Percentiles rank a stretch among this genome's conserved stretches.
Conservation (phyloP, 2,329 filamentous ascomycete genomes). For the Chaetomium olivaceum region DNA sequence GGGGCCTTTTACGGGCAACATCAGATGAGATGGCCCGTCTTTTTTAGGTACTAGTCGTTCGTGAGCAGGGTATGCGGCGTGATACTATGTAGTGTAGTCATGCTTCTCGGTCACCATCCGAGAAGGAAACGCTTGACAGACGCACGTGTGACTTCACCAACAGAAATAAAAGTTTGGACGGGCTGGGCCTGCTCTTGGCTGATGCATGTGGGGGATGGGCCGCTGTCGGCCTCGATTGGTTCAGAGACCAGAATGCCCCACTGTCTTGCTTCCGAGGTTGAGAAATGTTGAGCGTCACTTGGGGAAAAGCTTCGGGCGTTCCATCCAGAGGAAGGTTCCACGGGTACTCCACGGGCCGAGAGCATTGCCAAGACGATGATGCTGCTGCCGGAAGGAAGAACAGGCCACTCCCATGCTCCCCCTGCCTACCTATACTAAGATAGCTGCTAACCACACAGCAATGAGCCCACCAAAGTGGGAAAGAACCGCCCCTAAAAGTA, state of each 20-base stretch:
- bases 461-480: too few relatives aligned
- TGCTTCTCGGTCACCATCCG: background rate
- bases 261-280: constrained; percentile 12
- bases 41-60: background rate
- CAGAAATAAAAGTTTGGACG: constrained; percentile 6
- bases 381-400: background rate
- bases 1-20: background rate
- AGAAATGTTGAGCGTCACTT: constrained; percentile 16
- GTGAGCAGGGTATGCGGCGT: background rate
- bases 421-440: too few relatives aligned
- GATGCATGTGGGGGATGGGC: background rate
- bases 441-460: too few relatives aligned
- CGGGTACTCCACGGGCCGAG: background rate
- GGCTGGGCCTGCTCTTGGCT: background rate
- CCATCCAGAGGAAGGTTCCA: background rate
- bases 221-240: constrained; percentile 1
- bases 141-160: constrained; percentile 6
- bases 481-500: too few relatives aligned
- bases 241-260: background rate
- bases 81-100: constrained; percentile 1
- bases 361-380: background rate
- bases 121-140: background rate
- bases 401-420: constrained; percentile 2
- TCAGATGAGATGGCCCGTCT: background rate
- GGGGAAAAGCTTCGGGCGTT: constrained; percentile 1